Base-by-base conservation (phyloP, 306 rosid genomes). In the Arachis hypogaea region DNA sequence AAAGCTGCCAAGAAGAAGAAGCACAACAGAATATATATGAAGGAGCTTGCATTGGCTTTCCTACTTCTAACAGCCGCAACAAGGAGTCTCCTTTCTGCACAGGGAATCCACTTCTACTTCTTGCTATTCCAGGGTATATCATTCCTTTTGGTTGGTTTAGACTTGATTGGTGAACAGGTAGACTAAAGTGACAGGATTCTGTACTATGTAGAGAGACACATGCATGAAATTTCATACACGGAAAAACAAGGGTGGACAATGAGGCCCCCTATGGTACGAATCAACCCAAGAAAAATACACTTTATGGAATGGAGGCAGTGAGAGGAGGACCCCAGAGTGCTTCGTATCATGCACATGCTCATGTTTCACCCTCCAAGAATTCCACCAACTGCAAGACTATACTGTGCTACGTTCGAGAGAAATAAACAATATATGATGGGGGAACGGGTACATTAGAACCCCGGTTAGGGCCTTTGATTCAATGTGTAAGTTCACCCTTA, bases 41-140 rank as follows among this genome's bases (percentile, higher is more conserved):
- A 93, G 87, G 98, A 93, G 78, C 88, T 93, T 63, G 84, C 98
- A 16, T 78, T 93, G 77, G 97, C 98, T 12, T 93, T 86, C 74
- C 88, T 93, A 28, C 96, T 93, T 50, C 78, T 93, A 77, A 91
- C 98, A 38, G 98, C 98, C 40, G 77, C 98, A 4, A 94, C 97
- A 7, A 81, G 98, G 80, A 93, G 98, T 80, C 89, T 93, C 10
- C 85, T 93, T 40, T 89, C 98, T n/a, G 96, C 97, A 9, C 98
- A 93, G 78, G 98, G 98, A 12, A 89, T 93, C 82, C 98, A 93
- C 80, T 93, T 93, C 81, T 93, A 93, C 88, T 93, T 93, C 92
- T 78, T 93, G 93, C 68, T 93, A 70, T 93, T 93, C 72, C 98
- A 93, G 73, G 98, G 98, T 28, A 75, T 93, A 56, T 91, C 98